These are phyloP conservation scores for Coemansia sp. DNA, from an alignment of 192 early-diverging fungal species.

Conservation along the genomic window DNA sequence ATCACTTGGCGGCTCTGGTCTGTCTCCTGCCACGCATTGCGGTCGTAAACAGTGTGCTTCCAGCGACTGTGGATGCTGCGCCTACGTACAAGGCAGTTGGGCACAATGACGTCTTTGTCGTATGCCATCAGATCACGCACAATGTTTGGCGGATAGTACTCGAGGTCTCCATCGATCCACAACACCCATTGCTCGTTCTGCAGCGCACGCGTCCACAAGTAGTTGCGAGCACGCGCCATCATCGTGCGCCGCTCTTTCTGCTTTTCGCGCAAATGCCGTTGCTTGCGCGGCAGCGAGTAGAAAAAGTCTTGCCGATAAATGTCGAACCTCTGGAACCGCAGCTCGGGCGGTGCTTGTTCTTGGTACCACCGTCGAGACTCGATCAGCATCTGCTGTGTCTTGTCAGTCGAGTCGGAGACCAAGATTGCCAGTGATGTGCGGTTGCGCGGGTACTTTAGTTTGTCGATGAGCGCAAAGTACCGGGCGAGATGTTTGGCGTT, in stretches of 20 bases:
- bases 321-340: conserved; percentile 59
- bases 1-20: no score
- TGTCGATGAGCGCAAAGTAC: conserved; percentile 62
- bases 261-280: conserved; percentile 60
- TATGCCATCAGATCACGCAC: conserved; percentile 61
- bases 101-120: conserved; percentile 68
- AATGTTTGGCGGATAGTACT: conserved; percentile 62
- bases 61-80: conserved; percentile 44
- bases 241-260: conserved; percentile 60
- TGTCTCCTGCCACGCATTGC: conserved; percentile 71
- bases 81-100: conserved; percentile 56
- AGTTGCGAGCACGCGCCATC: conserved; percentile 66
- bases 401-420: conserved; percentile 62
- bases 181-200: conserved; percentile 68
- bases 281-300: conserved; percentile 50
- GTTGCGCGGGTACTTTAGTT: conserved; percentile 60
- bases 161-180: conserved; percentile 74
- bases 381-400: conserved; percentile 57
- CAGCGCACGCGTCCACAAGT: conserved; percentile 59
- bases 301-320: conserved; percentile 64
- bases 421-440: conserved; percentile 69
- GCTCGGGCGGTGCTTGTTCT: conserved; percentile 38
- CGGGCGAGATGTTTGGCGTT: conserved; percentile 56
- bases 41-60: conserved; percentile 63
- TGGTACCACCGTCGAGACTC: conserved; percentile 48